Base-by-base conservation (phyloP, 176 grass and related monocot genomes). In the Thinopyrum elongatum region DNA sequence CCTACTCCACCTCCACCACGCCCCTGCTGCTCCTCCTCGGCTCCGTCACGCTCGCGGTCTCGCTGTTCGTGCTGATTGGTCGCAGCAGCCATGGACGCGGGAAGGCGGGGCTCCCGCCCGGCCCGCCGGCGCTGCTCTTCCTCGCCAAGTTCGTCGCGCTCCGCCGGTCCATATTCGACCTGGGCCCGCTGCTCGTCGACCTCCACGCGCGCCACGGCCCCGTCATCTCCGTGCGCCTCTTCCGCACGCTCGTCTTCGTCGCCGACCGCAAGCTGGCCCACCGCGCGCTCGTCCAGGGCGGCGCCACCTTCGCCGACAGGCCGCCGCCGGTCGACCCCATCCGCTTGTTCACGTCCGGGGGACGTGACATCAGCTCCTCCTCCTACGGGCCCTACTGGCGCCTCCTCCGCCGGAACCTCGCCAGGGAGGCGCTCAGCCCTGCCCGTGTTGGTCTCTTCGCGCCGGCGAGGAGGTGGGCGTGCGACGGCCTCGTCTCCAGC, bases 321-420 rank as follows among this genome's bases (percentile, higher is more conserved):
- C 93, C 68, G 6, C 79, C 85, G 33, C 11, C 3, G 1, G 3
- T 33, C 3, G 85, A 83, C 1, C 80, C 82, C 0, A 0, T 0
- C 4, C 9, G 5, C 27, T 10, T 89, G 6, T 67, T 95, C 85
- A 62, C 38, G 8, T 35, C 74, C 83, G 84, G 62, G 26, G 62
- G 62, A 65, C 62, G 73, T 68, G 80, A 63, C 78, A 33, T 95
- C 79, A 90, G 25, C 74, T 60, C 76, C 15, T 33, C 93, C 0
- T 6, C 62, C 4, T 95, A 95, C 23, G 88, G 88, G 0, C 14
- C 87, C 1, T 55, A 79, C 61, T 92, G 90, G 90, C 93, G 77
- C 22, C 74, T 82, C 62, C 59, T 94, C 34, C 86, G 89, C 51
- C 86, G 86, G 0, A 94, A 94, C 69, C 76, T 94, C 27, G 77